Evolutionary conservation across 768 basidiomycete genomes (phyloP).

Genomic region (Tulasnella calospora): DNA sequence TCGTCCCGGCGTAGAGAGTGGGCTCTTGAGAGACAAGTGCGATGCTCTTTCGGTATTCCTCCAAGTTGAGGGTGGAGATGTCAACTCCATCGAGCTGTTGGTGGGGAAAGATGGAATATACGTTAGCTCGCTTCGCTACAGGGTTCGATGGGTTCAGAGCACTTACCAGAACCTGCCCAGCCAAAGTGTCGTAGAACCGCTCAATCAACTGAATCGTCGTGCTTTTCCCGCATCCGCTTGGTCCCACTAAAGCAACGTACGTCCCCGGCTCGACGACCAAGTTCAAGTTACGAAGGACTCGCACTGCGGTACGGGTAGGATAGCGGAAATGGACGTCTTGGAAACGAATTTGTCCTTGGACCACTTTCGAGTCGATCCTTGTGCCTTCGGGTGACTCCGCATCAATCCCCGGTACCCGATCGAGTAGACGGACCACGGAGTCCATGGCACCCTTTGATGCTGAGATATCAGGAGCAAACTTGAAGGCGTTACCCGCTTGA

Average conservation of each 20-base stretch:
- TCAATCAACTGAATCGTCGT: conserved; percentile 32
- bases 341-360: conserved; percentile 37
- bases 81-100: conserved; percentile 63
- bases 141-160: not conserved
- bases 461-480: conserved; percentile 39
- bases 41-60: conserved; percentile 82
- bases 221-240: conserved; percentile 31
- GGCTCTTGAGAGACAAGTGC: conserved; percentile 90
- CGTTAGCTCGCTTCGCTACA: not conserved
- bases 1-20: conserved; percentile 72
- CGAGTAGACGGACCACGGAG: conserved; percentile 38
- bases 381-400: conserved; percentile 39
- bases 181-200: conserved; percentile 32
- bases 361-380: conserved; percentile 40
- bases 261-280: conserved; percentile 24
- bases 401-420: conserved; percentile 34
- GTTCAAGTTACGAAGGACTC: conserved; percentile 33
- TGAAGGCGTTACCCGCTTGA: conserved; percentile 40
- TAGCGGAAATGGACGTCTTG: conserved; percentile 39
- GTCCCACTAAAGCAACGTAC: conserved; percentile 31
- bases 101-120: not conserved
- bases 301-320: conserved; percentile 37
- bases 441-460: conserved; percentile 39
- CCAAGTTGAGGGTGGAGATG: conserved; percentile 70
- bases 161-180: conserved; percentile 22